Base-by-base conservation (phyloP, 768 basidiomycete species). In the Amyloporia xantha region DNA sequence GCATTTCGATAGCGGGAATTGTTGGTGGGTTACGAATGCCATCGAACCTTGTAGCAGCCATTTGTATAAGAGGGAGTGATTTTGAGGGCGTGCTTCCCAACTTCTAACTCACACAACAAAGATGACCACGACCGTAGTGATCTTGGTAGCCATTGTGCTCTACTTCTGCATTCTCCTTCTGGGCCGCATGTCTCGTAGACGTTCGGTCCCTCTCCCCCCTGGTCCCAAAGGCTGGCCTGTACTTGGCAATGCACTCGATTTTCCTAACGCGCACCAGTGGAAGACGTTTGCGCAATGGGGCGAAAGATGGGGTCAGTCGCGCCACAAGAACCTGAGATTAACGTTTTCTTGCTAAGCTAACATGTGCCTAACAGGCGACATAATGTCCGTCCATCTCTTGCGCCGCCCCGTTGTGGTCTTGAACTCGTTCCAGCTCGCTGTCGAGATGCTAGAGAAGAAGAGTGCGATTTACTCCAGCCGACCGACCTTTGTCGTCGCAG, bases 401-500 rank as follows among this genome's bases (percentile, higher is more conserved):
- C 58, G 62, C 2, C 62, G 62, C 33, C 54, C 56, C 17, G 59
- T 61, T 30, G 50, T 66, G 43, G 53, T 66, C 44, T 52, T 68
- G 15, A 65, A 64, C 54, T 61, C 62, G 9, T 25, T 54, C 2
- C 41, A 54, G 36, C 55, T 54, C 23, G 65, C 64, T 4, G 30
- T 53, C 13, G 65, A 62, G 10, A 41, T 66, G n/a, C 58, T 68
- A n/a, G 64, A 66, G 33, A 63, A 62, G 54, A 57, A 59, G 51
- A 62, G 62, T 41, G 33, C 54, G 25, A 60, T 60, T 39, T 66
- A 66, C 51, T 65, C 66, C 3, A 61, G 61, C 25, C 56, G 65
- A 12, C 62, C 63, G 0, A 28, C 38, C 5, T 52, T 63, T 36
- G 52, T 59, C 7, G 56, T 64, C 51, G 53, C 51, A n/a, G 62